A percentile compares a stretch with the other conserved stretches of the same genome.
phyloP scores from a whole-genome alignment of 768 basidiomycete genomes.

The Russula earlei region DNA sequence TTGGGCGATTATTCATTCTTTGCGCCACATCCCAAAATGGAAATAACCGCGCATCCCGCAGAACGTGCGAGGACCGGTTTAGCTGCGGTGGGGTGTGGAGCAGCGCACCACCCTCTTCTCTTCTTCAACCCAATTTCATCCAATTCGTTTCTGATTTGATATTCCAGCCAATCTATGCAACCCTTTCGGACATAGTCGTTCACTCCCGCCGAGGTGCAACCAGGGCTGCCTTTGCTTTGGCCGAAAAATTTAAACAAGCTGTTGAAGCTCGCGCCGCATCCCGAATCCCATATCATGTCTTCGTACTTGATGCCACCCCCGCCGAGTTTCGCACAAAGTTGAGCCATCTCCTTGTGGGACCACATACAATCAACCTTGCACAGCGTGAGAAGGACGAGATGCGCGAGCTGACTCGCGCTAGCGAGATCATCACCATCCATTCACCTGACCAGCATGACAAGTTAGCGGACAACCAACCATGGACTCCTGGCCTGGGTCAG shows the following conservation, averaged over 20 bases:
- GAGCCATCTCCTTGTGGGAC: slow-evolving; percentile 45
- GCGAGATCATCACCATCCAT: slow-evolving; percentile 53
- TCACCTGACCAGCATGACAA: slow-evolving; percentile 22
- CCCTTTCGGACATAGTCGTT: slow-evolving; percentile 82
- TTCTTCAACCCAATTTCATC: slow-evolving; percentile 24
- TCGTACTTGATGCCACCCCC: slow-evolving; percentile 53
- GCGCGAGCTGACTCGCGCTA: slow-evolving; percentile 75
- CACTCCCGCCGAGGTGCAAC: slow-evolving; percentile 66
- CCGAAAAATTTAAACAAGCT: slow-evolving; percentile 56
- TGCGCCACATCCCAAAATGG: background rate
- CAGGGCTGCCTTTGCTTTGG: slow-evolving; percentile 47
- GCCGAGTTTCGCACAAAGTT: slow-evolving; percentile 36
- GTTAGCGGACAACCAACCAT: slow-evolving; percentile 30
- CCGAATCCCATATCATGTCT: slow-evolving; percentile 62
- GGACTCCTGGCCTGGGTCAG: slow-evolving; percentile 43
- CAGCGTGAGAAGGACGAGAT: slow-evolving; percentile 84
- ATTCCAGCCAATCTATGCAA: slow-evolving; percentile 70
- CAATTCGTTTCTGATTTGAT: slow-evolving; percentile 19
- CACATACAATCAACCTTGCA: slow-evolving; percentile 68
- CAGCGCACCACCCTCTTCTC: slow-evolving; percentile 7
- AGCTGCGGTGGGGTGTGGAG: too few relatives aligned
- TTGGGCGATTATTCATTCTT: background rate
- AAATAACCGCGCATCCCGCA: too few relatives aligned
- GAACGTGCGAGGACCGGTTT: slow-evolving; percentile 13
- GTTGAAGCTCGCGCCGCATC: slow-evolving; percentile 34